phyloP scores from a whole-genome alignment of 192 early-diverging fungal species.

The Coemansia sp. region DNA sequence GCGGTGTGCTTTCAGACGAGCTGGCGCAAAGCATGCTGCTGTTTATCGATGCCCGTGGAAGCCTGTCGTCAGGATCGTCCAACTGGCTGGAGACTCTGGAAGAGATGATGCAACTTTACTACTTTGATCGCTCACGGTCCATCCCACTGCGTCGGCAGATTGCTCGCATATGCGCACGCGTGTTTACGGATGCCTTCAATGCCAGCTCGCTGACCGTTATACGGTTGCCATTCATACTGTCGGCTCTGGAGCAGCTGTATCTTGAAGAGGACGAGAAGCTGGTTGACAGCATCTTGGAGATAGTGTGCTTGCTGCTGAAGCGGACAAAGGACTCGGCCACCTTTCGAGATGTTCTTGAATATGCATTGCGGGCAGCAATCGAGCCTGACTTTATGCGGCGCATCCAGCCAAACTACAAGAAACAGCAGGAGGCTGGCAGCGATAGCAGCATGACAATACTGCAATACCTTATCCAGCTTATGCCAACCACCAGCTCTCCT shows the following conservation, averaged over 20 bases:
- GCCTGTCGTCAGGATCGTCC: slow-evolving; percentile 27
- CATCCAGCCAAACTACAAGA: slow-evolving; percentile 1
- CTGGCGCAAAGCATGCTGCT: slow-evolving; percentile 39
- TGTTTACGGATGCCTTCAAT: slow-evolving; percentile 17
- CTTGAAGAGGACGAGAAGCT: slow-evolving; percentile 37
- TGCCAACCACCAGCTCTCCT: too few relatives aligned
- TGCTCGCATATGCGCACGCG: slow-evolving; percentile 18
- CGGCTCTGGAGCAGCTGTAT: slow-evolving; percentile 36
- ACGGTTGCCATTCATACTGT: slow-evolving; percentile 30
- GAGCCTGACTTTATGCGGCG: slow-evolving; percentile 24
- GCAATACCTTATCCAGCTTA: too few relatives aligned
- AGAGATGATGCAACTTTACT: slow-evolving; percentile 48
- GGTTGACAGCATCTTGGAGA: slow-evolving; percentile 25
- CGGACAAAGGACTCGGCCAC: slow-evolving; percentile 11
- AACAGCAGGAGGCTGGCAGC: background rate
- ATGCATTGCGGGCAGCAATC: slow-evolving; percentile 19
- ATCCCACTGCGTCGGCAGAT: slow-evolving; percentile 33
- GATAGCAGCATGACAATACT: background rate
- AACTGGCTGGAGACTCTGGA: slow-evolving; percentile 23
- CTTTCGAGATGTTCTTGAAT: slow-evolving; percentile 16
- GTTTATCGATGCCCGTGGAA: slow-evolving; percentile 28
- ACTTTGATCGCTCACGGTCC: slow-evolving; percentile 46
- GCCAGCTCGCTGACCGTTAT: slow-evolving; percentile 4
- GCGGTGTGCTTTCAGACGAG: slow-evolving; percentile 34
- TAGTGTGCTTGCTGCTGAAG: slow-evolving; percentile 20